Percentiles rank a stretch among this genome's conserved stretches.
Conservation (phyloP, 75 land plant species). For the Sequoiadendron giganteum region DNA sequence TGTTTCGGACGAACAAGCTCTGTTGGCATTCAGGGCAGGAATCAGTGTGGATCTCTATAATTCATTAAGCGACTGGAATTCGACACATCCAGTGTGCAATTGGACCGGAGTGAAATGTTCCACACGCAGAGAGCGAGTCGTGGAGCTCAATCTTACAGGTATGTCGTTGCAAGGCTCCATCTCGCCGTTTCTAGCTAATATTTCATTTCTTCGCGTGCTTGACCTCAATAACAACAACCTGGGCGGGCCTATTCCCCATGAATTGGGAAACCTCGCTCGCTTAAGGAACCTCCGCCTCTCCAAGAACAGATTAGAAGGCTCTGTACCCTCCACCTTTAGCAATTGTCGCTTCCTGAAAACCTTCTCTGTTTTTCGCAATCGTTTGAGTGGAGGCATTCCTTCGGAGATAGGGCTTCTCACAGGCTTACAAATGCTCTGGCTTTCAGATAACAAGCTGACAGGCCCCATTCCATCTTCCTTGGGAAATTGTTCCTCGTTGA, state of each 20-base stretch:
- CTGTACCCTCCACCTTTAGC: not conserved
- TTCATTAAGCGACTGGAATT: slow-evolving; percentile 7
- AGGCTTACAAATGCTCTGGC: slow-evolving; percentile 26
- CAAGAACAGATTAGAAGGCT: slow-evolving; percentile 19
- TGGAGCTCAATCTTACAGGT: slow-evolving; percentile 25
- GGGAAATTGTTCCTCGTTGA: slow-evolving; percentile 19
- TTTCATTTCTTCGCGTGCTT: slow-evolving; percentile 27
- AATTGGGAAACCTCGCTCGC: slow-evolving; percentile 14
- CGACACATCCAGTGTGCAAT: slow-evolving; percentile 2
- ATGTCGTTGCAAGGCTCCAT: slow-evolving; percentile 26
- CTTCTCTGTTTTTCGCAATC: not conserved
- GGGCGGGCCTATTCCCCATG: slow-evolving; percentile 28
- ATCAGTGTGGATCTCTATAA: not conserved
- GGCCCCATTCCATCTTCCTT: slow-evolving; percentile 25
- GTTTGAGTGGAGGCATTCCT: slow-evolving; percentile 33
- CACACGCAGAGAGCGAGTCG: slow-evolving; percentile 27
- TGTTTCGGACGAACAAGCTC: slow-evolving; percentile 15
- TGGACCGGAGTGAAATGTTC: slow-evolving; percentile 29
- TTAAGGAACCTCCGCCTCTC: slow-evolving; percentile 21
- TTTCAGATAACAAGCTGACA: slow-evolving; percentile 16
- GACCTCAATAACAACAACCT: slow-evolving; percentile 36
- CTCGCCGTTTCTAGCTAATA: slow-evolving; percentile 31
- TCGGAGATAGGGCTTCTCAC: slow-evolving; percentile 30
- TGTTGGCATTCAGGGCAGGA: slow-evolving; percentile 16
- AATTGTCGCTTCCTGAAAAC: not conserved